Conservation (phyloP, 2,329 filamentous ascomycete genomes). For the Bretziella fagacearum region DNA sequence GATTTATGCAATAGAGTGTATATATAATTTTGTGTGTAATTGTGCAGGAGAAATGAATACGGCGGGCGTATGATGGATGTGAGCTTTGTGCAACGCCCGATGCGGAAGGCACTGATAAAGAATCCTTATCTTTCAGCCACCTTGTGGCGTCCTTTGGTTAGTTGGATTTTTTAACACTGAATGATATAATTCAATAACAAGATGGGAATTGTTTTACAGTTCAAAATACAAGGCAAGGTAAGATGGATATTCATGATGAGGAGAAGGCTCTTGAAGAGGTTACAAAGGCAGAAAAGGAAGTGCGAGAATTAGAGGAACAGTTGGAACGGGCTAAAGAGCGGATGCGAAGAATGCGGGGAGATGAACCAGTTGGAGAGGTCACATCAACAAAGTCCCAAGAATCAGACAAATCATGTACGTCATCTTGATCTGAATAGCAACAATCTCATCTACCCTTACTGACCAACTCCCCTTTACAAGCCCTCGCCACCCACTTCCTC, state of each 20-base stretch:
- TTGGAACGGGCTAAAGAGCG: not conserved
- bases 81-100: no score
- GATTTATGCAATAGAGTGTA: no score
- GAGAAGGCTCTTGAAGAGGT: not conserved
- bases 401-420: not conserved
- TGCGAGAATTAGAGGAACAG: conserved; percentile 9
- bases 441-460: not conserved
- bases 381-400: no score
- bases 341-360: not conserved
- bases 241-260: not conserved
- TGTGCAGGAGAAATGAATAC: no score
- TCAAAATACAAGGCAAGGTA: not conserved
- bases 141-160: not conserved
- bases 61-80: no score
- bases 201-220: no score
- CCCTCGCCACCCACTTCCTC: conserved; percentile 42
- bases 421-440: not conserved
- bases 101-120: no score
- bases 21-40: no score
- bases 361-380: no score
- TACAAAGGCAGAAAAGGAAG: conserved; percentile 7
- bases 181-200: no score
- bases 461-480: not conserved
- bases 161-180: no score
- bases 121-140: not conserved